These are phyloP conservation scores for Thalassiosira hispida DNA, from an alignment of 352 stramenopile genomes.

Conservation along the genomic window DNA sequence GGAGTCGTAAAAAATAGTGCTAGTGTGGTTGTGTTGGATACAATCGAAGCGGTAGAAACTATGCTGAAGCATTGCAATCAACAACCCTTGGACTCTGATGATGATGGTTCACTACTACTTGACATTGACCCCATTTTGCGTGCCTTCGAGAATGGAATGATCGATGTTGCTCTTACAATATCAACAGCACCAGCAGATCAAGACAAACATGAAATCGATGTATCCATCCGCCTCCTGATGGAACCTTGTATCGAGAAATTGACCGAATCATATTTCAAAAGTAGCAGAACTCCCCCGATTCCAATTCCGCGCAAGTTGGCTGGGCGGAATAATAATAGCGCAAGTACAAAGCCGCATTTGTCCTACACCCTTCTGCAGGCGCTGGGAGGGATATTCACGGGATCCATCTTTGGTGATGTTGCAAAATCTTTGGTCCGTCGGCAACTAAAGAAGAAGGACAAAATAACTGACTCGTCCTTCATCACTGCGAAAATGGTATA, in stretches of 20 bases:
- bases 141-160: conserved; percentile 14
- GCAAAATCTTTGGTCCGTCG: conserved; percentile 7
- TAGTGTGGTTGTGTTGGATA: neutral
- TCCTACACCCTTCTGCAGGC: conserved; percentile 23
- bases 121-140: conserved; percentile 11
- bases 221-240: conserved; percentile 19
- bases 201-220: neutral
- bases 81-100: neutral
- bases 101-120: neutral
- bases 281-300: conserved; percentile 14
- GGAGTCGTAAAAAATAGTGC: neutral
- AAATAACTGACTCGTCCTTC: neutral
- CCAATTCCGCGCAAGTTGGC: conserved; percentile 6
- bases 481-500: conserved; percentile 59
- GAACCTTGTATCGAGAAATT: conserved; percentile 7
- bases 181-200: too few relatives aligned
- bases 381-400: conserved; percentile 15
- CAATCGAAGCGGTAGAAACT: conserved; percentile 1
- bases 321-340: neutral
- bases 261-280: neutral
- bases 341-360: conserved; percentile 6
- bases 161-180: conserved; percentile 10
- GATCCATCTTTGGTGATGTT: conserved; percentile 42
- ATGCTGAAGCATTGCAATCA: conserved; percentile 10
- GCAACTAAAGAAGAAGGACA: neutral